Conservation (phyloP, 2,329 filamentous ascomycete genomes). For the Hypoxylon sp. region DNA sequence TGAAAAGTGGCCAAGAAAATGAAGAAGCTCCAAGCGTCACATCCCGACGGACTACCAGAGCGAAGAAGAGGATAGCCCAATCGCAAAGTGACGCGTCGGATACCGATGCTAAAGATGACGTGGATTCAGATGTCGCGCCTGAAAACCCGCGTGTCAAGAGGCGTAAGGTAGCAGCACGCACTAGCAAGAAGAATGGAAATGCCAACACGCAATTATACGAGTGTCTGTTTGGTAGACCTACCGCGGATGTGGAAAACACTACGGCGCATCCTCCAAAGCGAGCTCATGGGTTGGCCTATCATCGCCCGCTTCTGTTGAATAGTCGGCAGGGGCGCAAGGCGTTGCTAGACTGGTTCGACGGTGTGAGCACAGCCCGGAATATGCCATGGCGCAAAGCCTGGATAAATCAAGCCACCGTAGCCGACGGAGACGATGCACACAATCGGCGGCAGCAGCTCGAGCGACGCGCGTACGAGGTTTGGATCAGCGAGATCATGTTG, state of each 20-base stretch:
- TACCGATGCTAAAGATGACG: conserved; percentile 30
- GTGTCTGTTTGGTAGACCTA: conserved; percentile 41
- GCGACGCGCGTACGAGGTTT: conserved; percentile 69
- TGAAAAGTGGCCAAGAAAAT: not conserved
- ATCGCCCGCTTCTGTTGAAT: conserved; percentile 59
- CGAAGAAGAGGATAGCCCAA: conserved; percentile 28
- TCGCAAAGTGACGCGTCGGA: conserved; percentile 32
- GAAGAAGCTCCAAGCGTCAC: not conserved
- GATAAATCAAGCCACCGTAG: conserved; percentile 53
- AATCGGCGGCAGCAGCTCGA: conserved; percentile 55
- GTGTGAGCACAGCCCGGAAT: conserved; percentile 54
- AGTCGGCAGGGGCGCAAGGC: conserved; percentile 46
- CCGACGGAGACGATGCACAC: conserved; percentile 49
- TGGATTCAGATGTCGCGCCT: conserved; percentile 1
- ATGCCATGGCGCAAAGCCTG: conserved; percentile 70
- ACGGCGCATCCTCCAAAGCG: conserved; percentile 40
- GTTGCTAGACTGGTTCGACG: conserved; percentile 63
- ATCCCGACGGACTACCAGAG: conserved; percentile 6
- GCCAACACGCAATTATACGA: conserved; percentile 29
- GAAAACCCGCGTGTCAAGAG: conserved; percentile 34
- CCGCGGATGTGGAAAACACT: not conserved
- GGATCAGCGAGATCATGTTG: conserved; percentile 74
- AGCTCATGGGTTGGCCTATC: conserved; percentile 55
- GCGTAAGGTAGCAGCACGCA: conserved; percentile 26
- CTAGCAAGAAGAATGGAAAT: conserved; percentile 27